Base-by-base conservation (phyloP, 768 basidiomycete species). In the Psilocybe subaeruginosa region DNA sequence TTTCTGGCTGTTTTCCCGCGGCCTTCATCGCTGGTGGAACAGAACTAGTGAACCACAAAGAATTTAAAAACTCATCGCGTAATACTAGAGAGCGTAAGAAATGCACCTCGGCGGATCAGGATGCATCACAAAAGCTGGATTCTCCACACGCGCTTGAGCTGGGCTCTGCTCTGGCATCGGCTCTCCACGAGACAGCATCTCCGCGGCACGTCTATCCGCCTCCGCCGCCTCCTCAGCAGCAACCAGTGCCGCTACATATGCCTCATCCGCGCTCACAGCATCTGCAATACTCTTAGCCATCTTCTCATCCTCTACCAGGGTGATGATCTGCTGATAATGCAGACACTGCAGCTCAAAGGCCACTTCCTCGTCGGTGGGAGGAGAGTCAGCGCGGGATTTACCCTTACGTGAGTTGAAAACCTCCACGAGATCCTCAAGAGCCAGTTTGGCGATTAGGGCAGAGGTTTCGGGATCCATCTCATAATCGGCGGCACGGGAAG, bases 261-360 rank as follows among this genome's bases (percentile, higher is more conserved):
- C 49, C 2, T 50, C 60, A 39, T 79, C 78, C 0, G 66, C 64
- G 14, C 68, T 70, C 17, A 80, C 62, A 5, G 80, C 78, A 4
- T 62, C 58, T 27, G 74, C 74, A 3, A 83, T 56, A 50, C 76
- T 81, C 51, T 66, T 66, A 0, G 82, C 82, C 7, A 80, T 61
- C 14, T 64, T 65, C 11, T 68, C 49, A 59, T 82, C 80, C 1
- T 68, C 63, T 45, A 76, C 65, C 9, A 63, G 41, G 0, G 59
- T 64, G 5, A 77, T 54, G 12, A 71, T 47, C 6, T 61, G 56
- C 3, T 64, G 45, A 6, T 79, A 31, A 1, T 73, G 70, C n/a
- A 76, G 69, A 3, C 71, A 70, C 52, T 80, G 79, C 1, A 77
- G 31, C 48, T 71, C 68, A 11, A 81, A 69, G 0, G 83, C 83